A percentile compares a stretch with the other conserved stretches of the same genome.
These are phyloP conservation scores for Leucaena leucocephala DNA, from an alignment of 306 rosid genomes.

Conservation along the genomic window DNA sequence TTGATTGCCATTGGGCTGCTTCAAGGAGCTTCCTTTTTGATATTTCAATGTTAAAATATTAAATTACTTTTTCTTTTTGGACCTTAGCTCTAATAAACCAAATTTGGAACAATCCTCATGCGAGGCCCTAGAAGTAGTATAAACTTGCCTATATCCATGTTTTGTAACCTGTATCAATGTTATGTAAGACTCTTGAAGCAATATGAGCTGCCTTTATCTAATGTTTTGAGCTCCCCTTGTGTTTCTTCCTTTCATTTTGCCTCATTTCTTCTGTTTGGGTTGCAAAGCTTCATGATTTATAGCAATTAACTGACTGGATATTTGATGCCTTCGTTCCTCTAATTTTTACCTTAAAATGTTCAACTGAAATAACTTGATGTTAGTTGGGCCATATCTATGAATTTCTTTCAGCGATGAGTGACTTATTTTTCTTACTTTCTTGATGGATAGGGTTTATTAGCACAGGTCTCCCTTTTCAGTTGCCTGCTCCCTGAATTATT, in stretches of 20 bases:
- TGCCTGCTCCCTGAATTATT: neutral
- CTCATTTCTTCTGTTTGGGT: neutral
- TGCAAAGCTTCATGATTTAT: neutral
- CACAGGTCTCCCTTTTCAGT: neutral
- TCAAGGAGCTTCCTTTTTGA: neutral
- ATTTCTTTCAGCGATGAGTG: neutral
- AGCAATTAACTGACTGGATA: neutral
- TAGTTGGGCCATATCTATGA: neutral
- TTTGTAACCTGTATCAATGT: neutral
- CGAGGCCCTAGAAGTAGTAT: neutral
- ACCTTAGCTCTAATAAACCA: neutral
- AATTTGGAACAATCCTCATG: conserved; percentile 2
- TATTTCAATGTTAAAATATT: neutral
- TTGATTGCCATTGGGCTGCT: neutral
- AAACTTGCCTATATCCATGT: neutral
- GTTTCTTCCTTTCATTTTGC: neutral
- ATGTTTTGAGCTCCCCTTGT: neutral
- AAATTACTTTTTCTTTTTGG: neutral
- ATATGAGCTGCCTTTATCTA: neutral
- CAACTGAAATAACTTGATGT: neutral
- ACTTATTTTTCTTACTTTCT: neutral
- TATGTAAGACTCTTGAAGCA: neutral
- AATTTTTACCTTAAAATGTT: neutral
- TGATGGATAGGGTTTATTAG: neutral
- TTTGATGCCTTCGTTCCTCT: neutral